Conservation (phyloP, 331 rosid species). For the Quercus tomentella region DNA sequence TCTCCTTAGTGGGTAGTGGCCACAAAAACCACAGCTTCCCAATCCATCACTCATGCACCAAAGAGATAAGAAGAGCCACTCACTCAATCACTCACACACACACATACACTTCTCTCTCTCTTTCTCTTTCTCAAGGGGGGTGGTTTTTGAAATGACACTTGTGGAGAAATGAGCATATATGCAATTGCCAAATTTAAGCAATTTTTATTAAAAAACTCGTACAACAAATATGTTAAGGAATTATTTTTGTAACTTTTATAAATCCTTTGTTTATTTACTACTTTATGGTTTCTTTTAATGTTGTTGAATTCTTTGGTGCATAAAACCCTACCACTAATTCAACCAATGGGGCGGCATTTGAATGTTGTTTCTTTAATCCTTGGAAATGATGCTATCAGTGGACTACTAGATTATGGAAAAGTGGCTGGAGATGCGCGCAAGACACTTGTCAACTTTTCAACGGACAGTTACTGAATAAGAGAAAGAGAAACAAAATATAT, state of each 20-base stretch:
- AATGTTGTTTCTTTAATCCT: background rate
- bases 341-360: conserved; percentile 38
- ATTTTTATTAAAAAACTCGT: conserved; percentile 5
- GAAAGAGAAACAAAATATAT: background rate
- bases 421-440: conserved; percentile 24
- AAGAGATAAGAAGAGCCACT: conserved; percentile 28
- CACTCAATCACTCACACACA: background rate
- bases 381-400: conserved; percentile 20
- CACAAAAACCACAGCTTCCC: conserved; percentile 18
- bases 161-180: conserved; percentile 26
- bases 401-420: background rate
- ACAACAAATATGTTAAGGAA: conserved; percentile 14
- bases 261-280: background rate
- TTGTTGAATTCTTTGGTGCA: conserved; percentile 17
- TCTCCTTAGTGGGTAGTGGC: conserved; percentile 16
- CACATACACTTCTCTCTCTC: background rate
- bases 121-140: background rate
- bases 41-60: conserved; percentile 12
- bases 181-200: conserved; percentile 41
- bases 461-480: conserved; percentile 6
- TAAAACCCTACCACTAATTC: conserved; percentile 17
- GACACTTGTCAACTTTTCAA: conserved; percentile 14
- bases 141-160: conserved; percentile 30
- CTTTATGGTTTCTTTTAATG: conserved; percentile 7
- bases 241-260: conserved; percentile 7